A percentile compares a stretch with the other conserved stretches of the same genome.
Conservation (phyloP, 768 basidiomycete genomes). For the Cystobasidium tubakii region DNA sequence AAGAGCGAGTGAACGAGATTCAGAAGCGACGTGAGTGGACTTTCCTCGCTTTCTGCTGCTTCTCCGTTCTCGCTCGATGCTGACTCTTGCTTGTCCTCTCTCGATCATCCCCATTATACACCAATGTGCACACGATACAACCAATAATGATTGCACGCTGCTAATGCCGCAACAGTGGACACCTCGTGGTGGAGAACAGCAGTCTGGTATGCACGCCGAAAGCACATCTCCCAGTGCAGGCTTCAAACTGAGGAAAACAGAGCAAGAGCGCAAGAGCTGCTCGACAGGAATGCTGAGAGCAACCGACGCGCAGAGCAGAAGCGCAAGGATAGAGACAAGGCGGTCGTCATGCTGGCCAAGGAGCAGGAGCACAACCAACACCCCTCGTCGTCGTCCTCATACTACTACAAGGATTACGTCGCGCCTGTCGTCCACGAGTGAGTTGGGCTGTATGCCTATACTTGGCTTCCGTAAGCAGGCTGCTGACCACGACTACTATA, state of each 20-base stretch:
- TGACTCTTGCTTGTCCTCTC: neutral
- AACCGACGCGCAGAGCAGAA: conserved; percentile 10
- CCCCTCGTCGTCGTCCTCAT: neutral
- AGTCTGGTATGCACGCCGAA: conserved; percentile 9
- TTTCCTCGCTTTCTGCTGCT: neutral
- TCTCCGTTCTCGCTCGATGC: neutral
- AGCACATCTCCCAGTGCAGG: neutral
- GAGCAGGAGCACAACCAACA: neutral
- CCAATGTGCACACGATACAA: no score
- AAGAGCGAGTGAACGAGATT: neutral
- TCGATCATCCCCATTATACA: neutral
- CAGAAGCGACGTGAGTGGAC: neutral
- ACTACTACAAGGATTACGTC: conserved; percentile 9
- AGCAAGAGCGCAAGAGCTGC: conserved; percentile 9
- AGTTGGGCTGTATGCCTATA: neutral
- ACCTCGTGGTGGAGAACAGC: neutral
- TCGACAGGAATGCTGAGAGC: conserved; percentile 1
- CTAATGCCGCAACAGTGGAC: neutral
- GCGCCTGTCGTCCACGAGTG: neutral
- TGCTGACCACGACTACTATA: neutral
- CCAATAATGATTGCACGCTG: neutral
- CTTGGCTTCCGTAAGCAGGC: neutral
- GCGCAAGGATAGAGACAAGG: conserved; percentile 1
- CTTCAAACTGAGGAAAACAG: neutral
- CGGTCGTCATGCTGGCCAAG: no score